Evolutionary conservation across 2,329 filamentous ascomycete genomes (phyloP).

Genomic region (Aspergillus pseudotamarii): DNA sequence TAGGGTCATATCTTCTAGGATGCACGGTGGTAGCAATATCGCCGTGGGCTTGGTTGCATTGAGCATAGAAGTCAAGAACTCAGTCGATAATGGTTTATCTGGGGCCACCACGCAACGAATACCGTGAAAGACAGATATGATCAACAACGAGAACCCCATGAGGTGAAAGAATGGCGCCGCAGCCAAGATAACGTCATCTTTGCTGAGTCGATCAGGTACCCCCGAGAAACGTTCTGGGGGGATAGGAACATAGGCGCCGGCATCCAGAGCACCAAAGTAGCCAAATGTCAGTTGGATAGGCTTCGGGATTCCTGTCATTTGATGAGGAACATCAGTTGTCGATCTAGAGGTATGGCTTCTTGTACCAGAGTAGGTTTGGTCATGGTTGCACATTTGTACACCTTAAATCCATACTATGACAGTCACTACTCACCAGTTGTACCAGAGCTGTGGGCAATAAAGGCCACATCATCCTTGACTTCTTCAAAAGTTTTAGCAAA

Average conservation of each 20-base stretch:
- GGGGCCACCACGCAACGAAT: constrained; percentile 17
- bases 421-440: constrained; percentile 31
- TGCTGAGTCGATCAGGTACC: constrained; percentile 4
- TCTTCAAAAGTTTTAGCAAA: constrained; percentile 24
- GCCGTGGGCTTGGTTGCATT: constrained; percentile 15
- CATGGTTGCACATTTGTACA: not conserved
- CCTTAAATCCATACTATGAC: not conserved
- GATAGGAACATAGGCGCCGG: not conserved
- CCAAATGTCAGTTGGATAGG: constrained; percentile 24
- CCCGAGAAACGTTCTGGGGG: constrained; percentile 13
- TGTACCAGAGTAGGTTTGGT: not conserved
- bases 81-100: constrained; percentile 22
- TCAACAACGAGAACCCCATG: constrained; percentile 20
- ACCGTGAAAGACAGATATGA: constrained; percentile 15
- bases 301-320: constrained; percentile 23
- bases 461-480: constrained; percentile 23
- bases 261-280: constrained; percentile 16
- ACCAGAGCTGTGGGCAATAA: constrained; percentile 39
- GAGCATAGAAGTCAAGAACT: constrained; percentile 15
- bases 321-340: not conserved
- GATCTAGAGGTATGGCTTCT: not conserved
- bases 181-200: constrained; percentile 14
- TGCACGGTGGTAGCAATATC: constrained; percentile 18
- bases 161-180: constrained; percentile 25
- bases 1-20: constrained; percentile 20